Evolutionary conservation across 371 early-diverging fungal genomes (phyloP), one percentile per base, ranked within the genome.

Genomic region (Conidiobolus incongruus): DNA sequence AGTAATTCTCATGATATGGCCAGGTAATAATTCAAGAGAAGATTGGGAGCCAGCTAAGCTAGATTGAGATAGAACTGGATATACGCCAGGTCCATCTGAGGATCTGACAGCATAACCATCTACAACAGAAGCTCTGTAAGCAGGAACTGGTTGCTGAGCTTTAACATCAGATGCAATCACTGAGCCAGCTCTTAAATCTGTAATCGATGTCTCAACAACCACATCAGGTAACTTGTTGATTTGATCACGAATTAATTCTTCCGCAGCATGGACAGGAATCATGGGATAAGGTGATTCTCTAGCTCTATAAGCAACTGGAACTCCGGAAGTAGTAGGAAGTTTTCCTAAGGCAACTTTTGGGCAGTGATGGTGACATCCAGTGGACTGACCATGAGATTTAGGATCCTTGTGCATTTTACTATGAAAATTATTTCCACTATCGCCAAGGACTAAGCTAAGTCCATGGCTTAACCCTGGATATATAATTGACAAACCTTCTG

Each of bases 21-120:
- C 79, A 3, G 59, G 36, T 39, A 48, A 46, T 7, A 83, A 52
- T 1, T 40, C 29, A 7, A 20, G 12, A 0, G 23, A n/a, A 13
- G 45, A 38, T 35, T 46, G 34, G 22, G 23, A 17, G 11, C 38
- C 45, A 19, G 42, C 40, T 5, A 55, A 46, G 13, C 72, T 70
- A 0, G 83, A 84, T 2, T 69, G 58, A 2, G 76, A 59, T 0
- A 68, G 56, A 1, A 92, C 78, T 1, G 67, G 58, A 54, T 74
- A 88, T 0, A 54, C 56, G 0, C 90, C 93, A 7, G 79, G 70
- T 1, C 86, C 84, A 55, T 86, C 82, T 2, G 70, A 58, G 2
- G 76, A 78, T 72, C 50, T 54, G 17, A 90, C 81, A 5, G 91
- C 89, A 57, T 93, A 93, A 1, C 94, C 94, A 59, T 93, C 94